A percentile compares a stretch with the other conserved stretches of the same genome.
phyloP scores from a whole-genome alignment of 169 alveolate species.

The Cystoisospora suis region DNA sequence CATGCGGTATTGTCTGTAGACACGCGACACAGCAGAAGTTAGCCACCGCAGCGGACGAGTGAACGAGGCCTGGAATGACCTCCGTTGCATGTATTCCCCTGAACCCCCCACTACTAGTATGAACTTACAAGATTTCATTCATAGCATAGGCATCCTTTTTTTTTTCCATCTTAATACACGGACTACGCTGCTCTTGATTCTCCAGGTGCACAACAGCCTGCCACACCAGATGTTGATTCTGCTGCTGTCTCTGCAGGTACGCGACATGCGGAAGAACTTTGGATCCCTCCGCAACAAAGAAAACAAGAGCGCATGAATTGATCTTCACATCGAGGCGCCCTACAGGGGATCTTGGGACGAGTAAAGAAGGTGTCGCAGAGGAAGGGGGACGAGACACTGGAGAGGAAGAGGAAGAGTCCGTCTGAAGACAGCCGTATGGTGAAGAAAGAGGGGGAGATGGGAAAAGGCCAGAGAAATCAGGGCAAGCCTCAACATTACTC shows the following conservation, averaged over 20 bases:
- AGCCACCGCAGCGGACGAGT: too few species aligned
- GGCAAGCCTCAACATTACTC: conserved; percentile 36
- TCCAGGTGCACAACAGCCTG: conserved; percentile 33
- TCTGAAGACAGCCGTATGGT: not conserved
- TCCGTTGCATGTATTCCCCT: too few species aligned
- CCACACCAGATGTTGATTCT: conserved; percentile 55
- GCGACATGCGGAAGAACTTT: not conserved
- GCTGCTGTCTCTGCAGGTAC: conserved; percentile 47
- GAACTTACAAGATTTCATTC: not conserved
- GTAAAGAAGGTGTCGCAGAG: not conserved
- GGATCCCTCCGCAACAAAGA: conserved; percentile 35
- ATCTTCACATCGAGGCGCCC: conserved; percentile 25
- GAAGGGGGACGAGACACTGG: not conserved
- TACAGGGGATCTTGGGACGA: conserved; percentile 17
- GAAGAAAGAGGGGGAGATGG: conserved; percentile 34
- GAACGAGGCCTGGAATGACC: too few species aligned
- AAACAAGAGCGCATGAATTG: conserved; percentile 24
- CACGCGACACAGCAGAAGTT: too few species aligned
- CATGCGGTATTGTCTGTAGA: too few species aligned
- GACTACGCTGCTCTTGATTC: conserved; percentile 48
- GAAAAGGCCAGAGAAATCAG: conserved; percentile 29
- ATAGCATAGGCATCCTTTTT: not conserved
- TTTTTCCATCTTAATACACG: not conserved
- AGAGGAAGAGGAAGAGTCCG: not conserved
- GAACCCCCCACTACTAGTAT: too few species aligned